Percentiles rank a stretch among this genome's conserved stretches.
Evolutionary conservation across 129 eudicot species (phyloP).

Genomic region (Centella asiatica): DNA sequence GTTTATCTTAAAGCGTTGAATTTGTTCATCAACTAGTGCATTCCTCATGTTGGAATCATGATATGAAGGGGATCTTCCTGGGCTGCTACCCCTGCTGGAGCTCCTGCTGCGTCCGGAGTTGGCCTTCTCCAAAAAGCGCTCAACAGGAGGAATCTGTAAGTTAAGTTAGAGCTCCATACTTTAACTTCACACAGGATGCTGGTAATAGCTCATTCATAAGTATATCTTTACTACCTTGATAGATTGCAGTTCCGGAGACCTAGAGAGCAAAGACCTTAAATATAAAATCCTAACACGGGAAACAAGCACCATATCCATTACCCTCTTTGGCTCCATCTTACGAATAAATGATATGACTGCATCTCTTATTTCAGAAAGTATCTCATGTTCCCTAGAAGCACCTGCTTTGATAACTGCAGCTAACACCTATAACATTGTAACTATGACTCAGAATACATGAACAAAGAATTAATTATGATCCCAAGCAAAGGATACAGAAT

Average conservation of each 20-base stretch:
- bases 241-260: conserved; percentile 94
- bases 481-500: neutral
- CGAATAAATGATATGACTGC: conserved; percentile 88
- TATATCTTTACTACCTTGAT: conserved; percentile 48
- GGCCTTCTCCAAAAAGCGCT: conserved; percentile 82
- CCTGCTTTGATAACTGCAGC: conserved; percentile 99
- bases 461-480: neutral
- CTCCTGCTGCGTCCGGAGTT: conserved; percentile 77
- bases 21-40: conserved; percentile 55
- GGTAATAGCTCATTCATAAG: neutral
- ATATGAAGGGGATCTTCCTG: conserved; percentile 82
- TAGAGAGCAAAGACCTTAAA: conserved; percentile 85
- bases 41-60: conserved; percentile 56
- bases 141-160: conserved; percentile 75
- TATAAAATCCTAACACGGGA: conserved; percentile 96
- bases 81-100: conserved; percentile 94
- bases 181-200: conserved; percentile 1
- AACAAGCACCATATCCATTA: conserved; percentile 99
- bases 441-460: conserved; percentile 6
- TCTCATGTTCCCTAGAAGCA: conserved; percentile 99
- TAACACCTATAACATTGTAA: conserved; percentile 57
- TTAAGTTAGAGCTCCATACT: conserved; percentile 8
- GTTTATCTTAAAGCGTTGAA: conserved; percentile 79
- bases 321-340: conserved; percentile 96
- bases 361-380: conserved; percentile 97